Percentiles rank a stretch among this genome's conserved stretches.
Evolutionary conservation across 2,329 filamentous ascomycete species (phyloP).

Genomic region (Fusarium hostae): DNA sequence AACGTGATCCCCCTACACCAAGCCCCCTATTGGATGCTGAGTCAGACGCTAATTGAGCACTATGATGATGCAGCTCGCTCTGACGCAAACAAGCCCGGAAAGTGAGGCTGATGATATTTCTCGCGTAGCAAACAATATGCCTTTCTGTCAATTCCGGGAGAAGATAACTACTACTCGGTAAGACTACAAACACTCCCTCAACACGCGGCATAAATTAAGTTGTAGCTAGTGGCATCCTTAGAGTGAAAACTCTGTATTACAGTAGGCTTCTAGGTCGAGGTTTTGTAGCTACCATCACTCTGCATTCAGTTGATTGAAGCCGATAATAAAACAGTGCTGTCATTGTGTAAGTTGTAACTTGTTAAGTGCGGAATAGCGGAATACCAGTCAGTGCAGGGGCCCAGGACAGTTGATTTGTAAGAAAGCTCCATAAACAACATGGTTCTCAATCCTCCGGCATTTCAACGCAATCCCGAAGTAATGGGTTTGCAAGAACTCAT

Average conservation of each 20-base stretch:
- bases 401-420: not conserved
- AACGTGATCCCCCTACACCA: slow-evolving; percentile 22
- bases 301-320: accelerated
- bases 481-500: not conserved
- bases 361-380: not conserved
- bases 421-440: not conserved
- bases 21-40: not conserved
- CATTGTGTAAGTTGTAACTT: accelerated
- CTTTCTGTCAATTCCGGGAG: accelerated
- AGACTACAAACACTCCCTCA: accelerated
- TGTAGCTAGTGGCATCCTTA: accelerated
- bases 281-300: accelerated
- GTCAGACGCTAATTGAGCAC: accelerated
- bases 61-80: accelerated
- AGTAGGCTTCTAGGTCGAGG: accelerated
- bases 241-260: accelerated
- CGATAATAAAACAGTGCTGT: accelerated
- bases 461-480: not conserved
- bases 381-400: not conserved
- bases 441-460: not conserved
- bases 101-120: accelerated
- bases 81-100: no score
- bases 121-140: not conserved
- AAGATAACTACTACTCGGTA: accelerated
- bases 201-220: accelerated